These are phyloP conservation scores for Chaetomium globosum DNA, from an alignment of 2,329 filamentous ascomycete genomes.

Conservation along the genomic window DNA sequence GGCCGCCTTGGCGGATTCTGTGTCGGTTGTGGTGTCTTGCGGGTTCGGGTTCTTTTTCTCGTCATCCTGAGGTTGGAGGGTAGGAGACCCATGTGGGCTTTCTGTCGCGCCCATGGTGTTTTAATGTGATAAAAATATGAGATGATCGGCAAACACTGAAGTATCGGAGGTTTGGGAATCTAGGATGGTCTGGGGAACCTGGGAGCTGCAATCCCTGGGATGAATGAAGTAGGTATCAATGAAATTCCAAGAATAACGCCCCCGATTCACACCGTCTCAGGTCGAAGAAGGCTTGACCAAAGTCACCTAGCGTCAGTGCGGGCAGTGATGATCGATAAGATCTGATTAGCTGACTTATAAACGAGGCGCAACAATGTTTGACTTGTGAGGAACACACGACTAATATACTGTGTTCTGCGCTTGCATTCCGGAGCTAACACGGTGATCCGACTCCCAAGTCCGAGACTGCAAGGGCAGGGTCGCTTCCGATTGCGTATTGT, in stretches of 20 bases:
- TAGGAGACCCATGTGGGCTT: not conserved
- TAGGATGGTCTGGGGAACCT: not conserved
- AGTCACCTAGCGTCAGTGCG: not conserved
- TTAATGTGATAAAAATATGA: not conserved
- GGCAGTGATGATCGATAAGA: not conserved
- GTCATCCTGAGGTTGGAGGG: slow-evolving; percentile 3
- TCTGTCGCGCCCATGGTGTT: slow-evolving; percentile 10
- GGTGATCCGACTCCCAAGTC: not conserved
- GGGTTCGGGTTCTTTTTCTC: not conserved
- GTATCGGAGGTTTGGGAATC: not conserved
- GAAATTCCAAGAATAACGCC: not conserved
- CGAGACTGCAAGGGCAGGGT: not conserved
- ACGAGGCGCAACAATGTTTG: not conserved
- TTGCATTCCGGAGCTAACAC: not conserved
- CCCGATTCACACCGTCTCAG: not conserved
- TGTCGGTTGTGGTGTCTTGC: slow-evolving; percentile 16
- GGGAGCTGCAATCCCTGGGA: not conserved
- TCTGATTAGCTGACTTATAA: not conserved
- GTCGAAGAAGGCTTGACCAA: not conserved
- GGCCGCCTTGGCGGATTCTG: slow-evolving; percentile 8
- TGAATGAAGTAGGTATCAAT: not conserved
- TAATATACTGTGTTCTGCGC: not conserved
- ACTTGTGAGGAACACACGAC: not conserved
- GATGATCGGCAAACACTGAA: not conserved
- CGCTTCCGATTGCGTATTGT: not conserved